Conservation (phyloP, 345 rosid genomes). For the Gossypium anomalum region DNA sequence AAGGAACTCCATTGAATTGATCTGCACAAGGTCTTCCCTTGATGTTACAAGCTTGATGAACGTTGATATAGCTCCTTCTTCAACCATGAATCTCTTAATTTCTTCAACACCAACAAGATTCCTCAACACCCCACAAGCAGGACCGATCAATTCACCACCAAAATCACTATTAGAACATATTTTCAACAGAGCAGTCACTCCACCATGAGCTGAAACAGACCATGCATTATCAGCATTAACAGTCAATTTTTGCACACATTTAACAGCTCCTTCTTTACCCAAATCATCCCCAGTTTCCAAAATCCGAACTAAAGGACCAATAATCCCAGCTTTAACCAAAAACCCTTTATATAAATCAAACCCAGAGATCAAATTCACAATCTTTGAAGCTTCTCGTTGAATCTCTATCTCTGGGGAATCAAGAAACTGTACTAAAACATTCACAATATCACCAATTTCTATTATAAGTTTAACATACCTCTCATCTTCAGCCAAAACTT, state of each 20-base stretch:
- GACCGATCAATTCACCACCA: conserved; percentile 40
- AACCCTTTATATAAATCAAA: conserved; percentile 46
- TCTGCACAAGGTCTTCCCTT: conserved; percentile 63
- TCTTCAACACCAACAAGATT: conserved; percentile 86
- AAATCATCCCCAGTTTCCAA: conserved; percentile 51
- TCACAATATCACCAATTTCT: conserved; percentile 54
- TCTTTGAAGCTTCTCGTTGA: conserved; percentile 63
- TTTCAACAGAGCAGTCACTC: conserved; percentile 73
- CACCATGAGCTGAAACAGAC: conserved; percentile 95
- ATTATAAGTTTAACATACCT: conserved; percentile 47
- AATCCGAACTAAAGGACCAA: conserved; percentile 66
- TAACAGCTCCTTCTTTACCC: conserved; percentile 54
- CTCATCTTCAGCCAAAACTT: conserved; percentile 57
- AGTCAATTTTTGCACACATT: conserved; percentile 61
- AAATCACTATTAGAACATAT: conserved; percentile 43
- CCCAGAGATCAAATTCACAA: conserved; percentile 50
- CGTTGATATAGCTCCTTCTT: conserved; percentile 55
- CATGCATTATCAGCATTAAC: conserved; percentile 87
- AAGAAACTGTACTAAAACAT: conserved; percentile 51
- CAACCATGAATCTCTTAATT: conserved; percentile 75
- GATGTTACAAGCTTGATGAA: conserved; percentile 68
- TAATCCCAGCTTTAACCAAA: conserved; percentile 58
- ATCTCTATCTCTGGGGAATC: conserved; percentile 45
- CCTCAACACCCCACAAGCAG: conserved; percentile 67
- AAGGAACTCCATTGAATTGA: conserved; percentile 62